Evolutionary conservation across 1,284 basidiomycete species (phyloP), one percentile per base, ranked within the genome.

Genomic region (Leccinum pallidistipes): DNA sequence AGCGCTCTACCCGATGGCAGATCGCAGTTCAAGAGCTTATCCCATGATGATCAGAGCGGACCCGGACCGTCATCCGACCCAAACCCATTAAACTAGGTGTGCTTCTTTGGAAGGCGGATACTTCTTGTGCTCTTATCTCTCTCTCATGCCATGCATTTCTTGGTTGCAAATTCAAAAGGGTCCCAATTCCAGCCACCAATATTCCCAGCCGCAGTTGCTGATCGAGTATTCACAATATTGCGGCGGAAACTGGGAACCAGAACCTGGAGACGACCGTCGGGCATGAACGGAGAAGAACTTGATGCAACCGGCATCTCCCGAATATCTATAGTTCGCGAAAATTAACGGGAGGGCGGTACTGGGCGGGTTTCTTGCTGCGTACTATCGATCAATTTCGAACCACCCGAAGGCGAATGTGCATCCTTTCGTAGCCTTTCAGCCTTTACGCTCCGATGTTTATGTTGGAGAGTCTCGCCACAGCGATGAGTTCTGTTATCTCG

Each of bases 131-230:
- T 52, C 59, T 52, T 61, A 60, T 53, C 58, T 52, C 21, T n/a
- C 38, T 11, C 21, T 21, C 57, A 36, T 29, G 38, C 36, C 7
- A 16, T 27, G 29, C 32, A 4, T 58, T 45, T 40, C 18, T 43
- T 57, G 40, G 55, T 45, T n/a, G 10, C 32, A 49, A 49, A 47
- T 58, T 50, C 31, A 47, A 62, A 24, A 56, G 34, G 59, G 34
- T 29, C 36, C 7, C 21, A 18, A 45, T 45, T 18, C 43, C 43
- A 45, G n/a, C 18, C 18, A 6, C n/a, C 10, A 6, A 45, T 11
- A n/a, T 45, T 45, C 18, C 43, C 43, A n/a, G 18, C 43, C 10
- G 18, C 10, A 6, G 24, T 24, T 24, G 24, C 24, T 3, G 24
- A 24, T 24, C 24, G 24, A 24, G 24, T 24, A 24, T 24, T 24